Conservation (phyloP, 2,329 filamentous ascomycete species). For the Cryphonectria nitschkei region DNA sequence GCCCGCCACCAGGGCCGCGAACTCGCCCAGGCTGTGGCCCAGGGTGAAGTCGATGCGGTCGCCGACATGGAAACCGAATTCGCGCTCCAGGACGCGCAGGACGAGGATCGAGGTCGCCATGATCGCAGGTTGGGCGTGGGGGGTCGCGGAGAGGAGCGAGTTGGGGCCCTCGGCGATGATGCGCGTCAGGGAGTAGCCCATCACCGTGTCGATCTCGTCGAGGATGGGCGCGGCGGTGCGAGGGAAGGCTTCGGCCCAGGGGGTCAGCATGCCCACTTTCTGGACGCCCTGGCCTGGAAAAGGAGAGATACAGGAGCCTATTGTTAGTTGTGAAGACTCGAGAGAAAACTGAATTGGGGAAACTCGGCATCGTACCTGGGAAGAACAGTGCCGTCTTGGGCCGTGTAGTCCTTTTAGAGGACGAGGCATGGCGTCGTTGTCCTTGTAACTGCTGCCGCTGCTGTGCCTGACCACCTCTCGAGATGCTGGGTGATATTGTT, state of each 20-base stretch:
- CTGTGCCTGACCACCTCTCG: not conserved
- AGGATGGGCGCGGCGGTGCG: conserved; percentile 74
- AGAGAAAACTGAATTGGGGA: not conserved
- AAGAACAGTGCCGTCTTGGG: conserved; percentile 64
- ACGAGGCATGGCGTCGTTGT: conserved; percentile 22
- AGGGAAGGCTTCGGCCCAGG: conserved; percentile 88
- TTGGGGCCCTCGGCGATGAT: conserved; percentile 83
- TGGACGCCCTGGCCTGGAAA: conserved; percentile 81
- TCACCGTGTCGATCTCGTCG: conserved; percentile 80
- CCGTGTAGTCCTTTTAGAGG: conserved; percentile 28
- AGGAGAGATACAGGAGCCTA: not conserved
- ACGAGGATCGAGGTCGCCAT: conserved; percentile 94
- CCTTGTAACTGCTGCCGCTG: not conserved
- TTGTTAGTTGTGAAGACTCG: conserved; percentile 10
- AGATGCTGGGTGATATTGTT: conserved; percentile 3
- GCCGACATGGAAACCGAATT: conserved; percentile 75
- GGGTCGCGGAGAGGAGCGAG: conserved; percentile 75
- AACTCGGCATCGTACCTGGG: conserved; percentile 48
- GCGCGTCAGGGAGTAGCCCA: conserved; percentile 74
- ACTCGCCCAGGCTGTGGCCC: conserved; percentile 91
- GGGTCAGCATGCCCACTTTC: conserved; percentile 81
- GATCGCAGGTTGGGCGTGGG: conserved; percentile 91
- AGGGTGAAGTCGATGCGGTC: conserved; percentile 80
- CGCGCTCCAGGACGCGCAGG: conserved; percentile 80
- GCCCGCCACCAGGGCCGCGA: conserved; percentile 84